Percentiles rank a stretch among this genome's conserved stretches.
Evolutionary conservation across 176 grass and related monocot genomes (phyloP).

Genomic region (Carex scoparia): DNA sequence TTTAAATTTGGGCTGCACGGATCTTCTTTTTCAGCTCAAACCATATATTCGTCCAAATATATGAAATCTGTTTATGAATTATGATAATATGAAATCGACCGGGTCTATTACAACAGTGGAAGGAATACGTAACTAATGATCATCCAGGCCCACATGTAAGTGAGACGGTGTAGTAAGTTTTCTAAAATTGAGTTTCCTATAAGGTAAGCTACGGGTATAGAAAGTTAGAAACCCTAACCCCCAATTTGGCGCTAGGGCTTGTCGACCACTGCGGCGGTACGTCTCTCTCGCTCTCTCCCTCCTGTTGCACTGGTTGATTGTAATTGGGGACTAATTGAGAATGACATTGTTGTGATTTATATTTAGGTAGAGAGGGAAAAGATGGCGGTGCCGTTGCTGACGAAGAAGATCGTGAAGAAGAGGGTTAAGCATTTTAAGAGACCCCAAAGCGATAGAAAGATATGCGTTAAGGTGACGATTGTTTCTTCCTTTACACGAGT

Average conservation of each 20-base stretch:
- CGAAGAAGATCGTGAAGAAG: constrained; percentile 78
- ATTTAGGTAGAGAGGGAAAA: constrained; percentile 1
- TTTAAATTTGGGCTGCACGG: not conserved
- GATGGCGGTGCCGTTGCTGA: constrained; percentile 66
- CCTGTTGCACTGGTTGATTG: not conserved
- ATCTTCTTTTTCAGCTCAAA: not conserved
- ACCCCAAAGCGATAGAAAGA: constrained; percentile 62
- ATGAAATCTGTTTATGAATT: not conserved
- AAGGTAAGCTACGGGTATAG: not conserved
- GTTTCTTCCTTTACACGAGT: not conserved
- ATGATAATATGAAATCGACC: not conserved
- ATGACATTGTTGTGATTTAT: not conserved
- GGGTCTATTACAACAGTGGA: not conserved
- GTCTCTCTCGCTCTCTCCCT: not conserved
- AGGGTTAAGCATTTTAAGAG: constrained; percentile 73
- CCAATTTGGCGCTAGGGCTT: not conserved
- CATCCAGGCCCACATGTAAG: not conserved
- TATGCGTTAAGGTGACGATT: constrained; percentile 52
- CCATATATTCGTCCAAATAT: not conserved
- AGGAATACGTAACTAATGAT: not conserved
- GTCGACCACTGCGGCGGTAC: constrained; percentile 15
- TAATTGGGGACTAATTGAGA: not conserved
- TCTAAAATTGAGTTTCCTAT: not conserved
- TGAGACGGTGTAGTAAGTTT: not conserved
- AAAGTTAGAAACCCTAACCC: constrained; percentile 20